Evolutionary conservation across 495 filamentous ascomycete genomes (phyloP), one percentile per base, ranked within the genome.

Genomic region (Symbiotaphrina buchneri): DNA sequence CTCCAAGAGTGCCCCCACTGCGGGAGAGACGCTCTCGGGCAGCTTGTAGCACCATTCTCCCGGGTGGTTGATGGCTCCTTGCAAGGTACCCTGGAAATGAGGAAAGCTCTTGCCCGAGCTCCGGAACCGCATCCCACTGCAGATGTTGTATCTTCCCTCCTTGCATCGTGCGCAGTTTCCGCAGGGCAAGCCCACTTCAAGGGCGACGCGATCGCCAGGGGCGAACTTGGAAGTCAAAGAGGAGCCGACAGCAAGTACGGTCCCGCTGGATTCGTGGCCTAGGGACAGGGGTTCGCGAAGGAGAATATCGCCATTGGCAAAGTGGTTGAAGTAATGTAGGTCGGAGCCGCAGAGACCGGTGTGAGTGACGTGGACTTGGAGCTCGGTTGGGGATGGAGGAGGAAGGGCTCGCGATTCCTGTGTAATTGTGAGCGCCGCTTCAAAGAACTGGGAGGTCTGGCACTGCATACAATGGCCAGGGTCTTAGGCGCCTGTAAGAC

Each of bases 281-380:
- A 84, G 66, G 17, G 67, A 74, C 36, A 83, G 54, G 10, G 79
- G 79, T 27, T 59, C 56, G 30, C 63, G 74, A 17, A 76, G 68
- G 34, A 74, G 65, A 47, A 87, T 74, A 48, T 79, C 74, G 32
- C 79, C 79, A 43, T 84, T 84, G 47, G 74, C 72, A 42, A 74
- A 79, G 51, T 83, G 75, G 41, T 62, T 71, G 57, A 80, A 87
- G 57, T 87, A 87, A 43, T 76, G 74, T 4, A 84, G 64, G 52
- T 87, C 79, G 2, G 75, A 82, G 39, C 79, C 79, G 48, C 78
- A 84, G 46, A 87, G 68, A 19, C 76, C 76, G 1, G 77, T 84
- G 14, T 72, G 67, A 46, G 63, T 65, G 42, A 84, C 57, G 41
- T 69, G 59, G 41, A 84, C 59, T 54, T 84, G 79, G 30, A 84